Conservation (phyloP, 2,329 filamentous ascomycete genomes). For the Xylaria sp. region DNA sequence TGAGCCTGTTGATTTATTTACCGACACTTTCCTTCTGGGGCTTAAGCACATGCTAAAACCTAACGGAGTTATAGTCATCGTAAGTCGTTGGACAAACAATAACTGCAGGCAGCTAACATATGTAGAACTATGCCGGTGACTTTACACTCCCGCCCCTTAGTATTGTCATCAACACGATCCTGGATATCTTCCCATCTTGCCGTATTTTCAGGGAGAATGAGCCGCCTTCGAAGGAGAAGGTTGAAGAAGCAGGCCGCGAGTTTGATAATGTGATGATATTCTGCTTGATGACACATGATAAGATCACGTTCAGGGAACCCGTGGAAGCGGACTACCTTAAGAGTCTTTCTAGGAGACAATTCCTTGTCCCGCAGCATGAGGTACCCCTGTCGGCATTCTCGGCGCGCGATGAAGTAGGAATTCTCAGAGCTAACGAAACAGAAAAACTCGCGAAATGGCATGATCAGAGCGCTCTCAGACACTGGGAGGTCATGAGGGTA, state of each 20-base stretch:
- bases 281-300: slow-evolving; percentile 73
- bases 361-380: slow-evolving; percentile 78
- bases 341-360: slow-evolving; percentile 75
- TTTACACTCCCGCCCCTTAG: slow-evolving; percentile 79
- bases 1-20: slow-evolving; percentile 90
- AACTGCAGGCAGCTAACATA: slow-evolving; percentile 21
- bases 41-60: slow-evolving; percentile 77
- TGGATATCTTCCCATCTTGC: slow-evolving; percentile 85
- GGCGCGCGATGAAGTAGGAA: slow-evolving; percentile 57
- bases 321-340: slow-evolving; percentile 74
- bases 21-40: slow-evolving; percentile 80
- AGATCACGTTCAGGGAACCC: slow-evolving; percentile 76
- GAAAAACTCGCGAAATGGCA: slow-evolving; percentile 77
- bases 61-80: slow-evolving; percentile 87
- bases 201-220: slow-evolving; percentile 87
- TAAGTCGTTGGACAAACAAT: slow-evolving; percentile 56
- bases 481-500: slow-evolving; percentile 92
- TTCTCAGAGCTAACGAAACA: slow-evolving; percentile 73
- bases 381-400: slow-evolving; percentile 65
- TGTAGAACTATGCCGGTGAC: slow-evolving; percentile 93
- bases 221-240: slow-evolving; percentile 58
- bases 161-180: slow-evolving; percentile 85
- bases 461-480: slow-evolving; percentile 78
- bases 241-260: slow-evolving; percentile 66
- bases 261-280: slow-evolving; percentile 98